phyloP scores from a whole-genome alignment of 768 basidiomycete genomes.

The Dacryopinax primogenitus region DNA sequence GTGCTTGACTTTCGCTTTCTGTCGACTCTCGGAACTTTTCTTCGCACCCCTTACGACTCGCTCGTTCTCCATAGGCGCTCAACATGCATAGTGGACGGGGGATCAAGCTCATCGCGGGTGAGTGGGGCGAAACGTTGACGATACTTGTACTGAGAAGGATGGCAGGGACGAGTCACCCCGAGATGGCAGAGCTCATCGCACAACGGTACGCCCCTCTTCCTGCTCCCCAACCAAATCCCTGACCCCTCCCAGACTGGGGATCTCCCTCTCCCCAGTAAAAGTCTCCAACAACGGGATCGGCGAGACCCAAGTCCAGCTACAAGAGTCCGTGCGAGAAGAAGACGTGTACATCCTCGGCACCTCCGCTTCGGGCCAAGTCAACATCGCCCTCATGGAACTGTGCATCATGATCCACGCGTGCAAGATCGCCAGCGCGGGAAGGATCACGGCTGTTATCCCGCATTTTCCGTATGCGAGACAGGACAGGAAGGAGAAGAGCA shows the following conservation, averaged over 20 bases:
- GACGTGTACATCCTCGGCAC: conserved; percentile 99
- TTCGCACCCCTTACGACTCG: background rate
- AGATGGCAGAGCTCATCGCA: conserved; percentile 86
- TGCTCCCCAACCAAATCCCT: conserved; percentile 11
- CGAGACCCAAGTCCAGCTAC: conserved; percentile 82
- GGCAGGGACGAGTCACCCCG: conserved; percentile 86
- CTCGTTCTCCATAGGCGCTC: background rate
- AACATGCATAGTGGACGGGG: conserved; percentile 44
- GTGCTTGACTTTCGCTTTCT: background rate
- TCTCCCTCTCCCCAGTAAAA: conserved; percentile 76
- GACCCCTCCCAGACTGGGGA: conserved; percentile 53
- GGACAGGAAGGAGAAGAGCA: conserved; percentile 98
- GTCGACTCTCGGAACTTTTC: background rate
- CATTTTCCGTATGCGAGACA: conserved; percentile 94
- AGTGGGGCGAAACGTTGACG: conserved; percentile 19
- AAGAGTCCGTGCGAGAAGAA: conserved; percentile 91
- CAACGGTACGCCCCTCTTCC: conserved; percentile 48
- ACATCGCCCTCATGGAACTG: conserved; percentile 92
- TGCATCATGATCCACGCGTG: conserved; percentile 99
- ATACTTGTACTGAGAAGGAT: conserved; percentile 8
- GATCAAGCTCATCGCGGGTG: conserved; percentile 49
- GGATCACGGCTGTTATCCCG: conserved; percentile 97
- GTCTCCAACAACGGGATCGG: conserved; percentile 81
- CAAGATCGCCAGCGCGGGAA: conserved; percentile 96
- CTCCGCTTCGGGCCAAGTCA: conserved; percentile 48